phyloP scores from a whole-genome alignment of 768 basidiomycete species.

The Leccinellum luteum region DNA sequence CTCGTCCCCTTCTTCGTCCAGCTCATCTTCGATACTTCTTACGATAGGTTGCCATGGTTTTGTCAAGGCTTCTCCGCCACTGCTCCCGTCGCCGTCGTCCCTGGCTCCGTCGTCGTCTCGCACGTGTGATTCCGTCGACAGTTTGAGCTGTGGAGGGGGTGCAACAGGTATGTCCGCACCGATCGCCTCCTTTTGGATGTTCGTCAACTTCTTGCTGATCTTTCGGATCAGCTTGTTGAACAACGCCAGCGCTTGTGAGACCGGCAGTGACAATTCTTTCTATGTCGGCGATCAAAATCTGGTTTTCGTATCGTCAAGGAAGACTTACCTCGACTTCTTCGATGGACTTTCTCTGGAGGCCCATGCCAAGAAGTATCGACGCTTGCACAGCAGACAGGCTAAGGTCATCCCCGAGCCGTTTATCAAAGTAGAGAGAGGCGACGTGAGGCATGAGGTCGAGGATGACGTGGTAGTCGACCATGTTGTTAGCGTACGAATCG shows the following conservation, averaged over 20 bases:
- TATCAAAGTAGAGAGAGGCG: constrained; percentile 83
- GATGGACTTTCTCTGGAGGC: constrained; percentile 83
- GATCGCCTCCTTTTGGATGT: constrained; percentile 78
- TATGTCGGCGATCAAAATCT: constrained; percentile 29
- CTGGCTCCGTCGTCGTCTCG: constrained; percentile 1
- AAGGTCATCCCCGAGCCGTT: constrained; percentile 60
- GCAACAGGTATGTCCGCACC: constrained; percentile 57
- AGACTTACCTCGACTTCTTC: constrained; percentile 80
- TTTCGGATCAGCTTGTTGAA: constrained; percentile 91
- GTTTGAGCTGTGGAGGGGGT: constrained; percentile 21
- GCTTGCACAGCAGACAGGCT: constrained; percentile 85
- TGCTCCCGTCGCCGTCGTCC: constrained; percentile 6
- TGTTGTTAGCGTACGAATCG: constrained; percentile 92
- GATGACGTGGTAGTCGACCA: constrained; percentile 95
- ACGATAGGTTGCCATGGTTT: constrained; percentile 44
- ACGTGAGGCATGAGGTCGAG: constrained; percentile 86
- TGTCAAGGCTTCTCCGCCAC: not conserved
- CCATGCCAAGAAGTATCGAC: constrained; percentile 85
- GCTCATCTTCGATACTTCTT: constrained; percentile 57
- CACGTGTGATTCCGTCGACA: constrained; percentile 12
- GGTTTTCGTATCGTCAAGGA: not conserved
- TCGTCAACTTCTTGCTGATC: constrained; percentile 69
- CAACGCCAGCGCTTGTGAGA: constrained; percentile 83
- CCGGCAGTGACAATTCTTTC: constrained; percentile 79
- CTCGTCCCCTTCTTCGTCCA: constrained; percentile 74